Conservation (phyloP, 2,329 filamentous ascomycete genomes). For the Sclerotinia borealis region DNA sequence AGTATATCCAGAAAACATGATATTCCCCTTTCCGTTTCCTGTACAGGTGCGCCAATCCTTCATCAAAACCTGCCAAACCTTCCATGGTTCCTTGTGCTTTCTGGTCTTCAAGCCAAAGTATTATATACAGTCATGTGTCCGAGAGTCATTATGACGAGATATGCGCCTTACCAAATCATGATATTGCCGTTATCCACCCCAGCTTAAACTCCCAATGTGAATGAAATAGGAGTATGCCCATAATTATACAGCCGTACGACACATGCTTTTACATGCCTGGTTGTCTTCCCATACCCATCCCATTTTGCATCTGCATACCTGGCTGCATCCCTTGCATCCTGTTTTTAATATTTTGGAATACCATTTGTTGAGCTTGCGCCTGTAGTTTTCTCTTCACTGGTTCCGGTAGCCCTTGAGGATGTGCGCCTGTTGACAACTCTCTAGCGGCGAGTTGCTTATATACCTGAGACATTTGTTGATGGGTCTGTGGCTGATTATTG, state of each 20-base stretch:
- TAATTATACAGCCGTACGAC: background rate
- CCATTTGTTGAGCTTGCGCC: background rate
- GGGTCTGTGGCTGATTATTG: background rate
- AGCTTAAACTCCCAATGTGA: background rate
- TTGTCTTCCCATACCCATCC: slow-evolving; percentile 26
- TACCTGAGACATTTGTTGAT: background rate
- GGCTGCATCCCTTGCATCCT: slow-evolving; percentile 18
- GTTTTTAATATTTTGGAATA: background rate
- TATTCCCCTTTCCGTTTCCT: background rate
- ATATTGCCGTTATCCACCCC: background rate
- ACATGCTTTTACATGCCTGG: slow-evolving; percentile 9
- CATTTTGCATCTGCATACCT: slow-evolving; percentile 28
- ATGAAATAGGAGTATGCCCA: background rate
- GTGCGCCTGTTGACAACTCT: background rate
- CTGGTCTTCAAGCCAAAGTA: background rate
- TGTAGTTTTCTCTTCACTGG: background rate
- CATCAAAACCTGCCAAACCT: background rate
- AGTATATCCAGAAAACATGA: background rate
- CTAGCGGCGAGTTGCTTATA: background rate
- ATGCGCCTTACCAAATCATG: background rate
- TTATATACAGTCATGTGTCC: background rate
- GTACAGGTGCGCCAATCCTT: background rate
- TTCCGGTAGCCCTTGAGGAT: background rate
- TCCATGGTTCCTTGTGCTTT: background rate
- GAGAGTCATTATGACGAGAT: background rate